Conservation (phyloP, 2,329 filamentous ascomycete genomes). For the Pseudogymnoascus sp. region DNA sequence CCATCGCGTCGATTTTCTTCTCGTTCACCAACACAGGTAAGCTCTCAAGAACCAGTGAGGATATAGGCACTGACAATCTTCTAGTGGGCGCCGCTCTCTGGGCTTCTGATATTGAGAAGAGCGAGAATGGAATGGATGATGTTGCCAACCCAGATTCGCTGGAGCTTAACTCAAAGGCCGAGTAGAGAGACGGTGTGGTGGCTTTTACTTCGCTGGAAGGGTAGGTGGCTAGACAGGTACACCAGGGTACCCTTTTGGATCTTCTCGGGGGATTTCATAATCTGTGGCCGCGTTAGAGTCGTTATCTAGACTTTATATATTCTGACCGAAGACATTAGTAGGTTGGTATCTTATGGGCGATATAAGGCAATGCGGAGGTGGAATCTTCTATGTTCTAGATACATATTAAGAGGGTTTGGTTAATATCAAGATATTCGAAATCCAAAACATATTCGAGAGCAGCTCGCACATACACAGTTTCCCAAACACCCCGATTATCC, state of each 20-base stretch:
- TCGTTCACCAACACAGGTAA: slow-evolving; percentile 77
- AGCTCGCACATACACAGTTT: neutral
- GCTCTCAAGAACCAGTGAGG: slow-evolving; percentile 15
- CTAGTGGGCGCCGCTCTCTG: slow-evolving; percentile 84
- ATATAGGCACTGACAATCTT: neutral
- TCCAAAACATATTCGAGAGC: neutral
- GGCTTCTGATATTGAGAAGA: slow-evolving; percentile 74
- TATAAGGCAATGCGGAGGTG: neutral
- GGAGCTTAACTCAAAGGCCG: neutral
- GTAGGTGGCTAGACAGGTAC: neutral
- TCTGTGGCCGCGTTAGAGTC: neutral
- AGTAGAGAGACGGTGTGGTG: neutral
- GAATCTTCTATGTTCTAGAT: neutral
- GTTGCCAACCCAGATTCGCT: neutral
- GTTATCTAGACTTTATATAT: neutral
- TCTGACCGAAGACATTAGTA: neutral
- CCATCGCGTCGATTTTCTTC: slow-evolving; percentile 74
- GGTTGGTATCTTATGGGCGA: neutral
- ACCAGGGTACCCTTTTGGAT: neutral
- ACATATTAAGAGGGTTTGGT: neutral
- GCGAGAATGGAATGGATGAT: slow-evolving; percentile 9
- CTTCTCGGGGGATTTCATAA: neutral
- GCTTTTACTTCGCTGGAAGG: neutral
- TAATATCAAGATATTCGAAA: neutral
- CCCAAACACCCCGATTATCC: neutral